phyloP scores from a whole-genome alignment of 1,284 basidiomycete species.

The Ganoderma leucocontextum region DNA sequence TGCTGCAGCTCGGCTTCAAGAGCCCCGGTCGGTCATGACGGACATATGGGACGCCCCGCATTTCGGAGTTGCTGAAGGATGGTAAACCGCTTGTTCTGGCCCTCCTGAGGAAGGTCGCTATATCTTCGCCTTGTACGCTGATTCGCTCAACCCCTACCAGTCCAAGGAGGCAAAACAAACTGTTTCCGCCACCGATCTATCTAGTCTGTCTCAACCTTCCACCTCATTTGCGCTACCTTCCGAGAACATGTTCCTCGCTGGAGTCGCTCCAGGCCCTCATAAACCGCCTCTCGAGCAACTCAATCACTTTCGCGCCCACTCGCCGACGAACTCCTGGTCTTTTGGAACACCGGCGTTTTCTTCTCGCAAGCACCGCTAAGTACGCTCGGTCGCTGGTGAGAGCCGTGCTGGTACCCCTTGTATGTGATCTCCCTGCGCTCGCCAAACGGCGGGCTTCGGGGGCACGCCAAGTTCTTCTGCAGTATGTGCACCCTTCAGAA shows the following conservation, averaged over 20 bases:
- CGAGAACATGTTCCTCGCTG: conserved; percentile 41
- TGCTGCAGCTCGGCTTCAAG: not conserved
- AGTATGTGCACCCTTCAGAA: conserved; percentile 42
- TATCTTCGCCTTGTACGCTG: conserved; percentile 26
- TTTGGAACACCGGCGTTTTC: conserved; percentile 44
- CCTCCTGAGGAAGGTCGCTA: conserved; percentile 11
- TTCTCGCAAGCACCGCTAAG: conserved; percentile 39
- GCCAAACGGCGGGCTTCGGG: conserved; percentile 46
- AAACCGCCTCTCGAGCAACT: conserved; percentile 44
- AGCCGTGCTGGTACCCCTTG: conserved; percentile 37
- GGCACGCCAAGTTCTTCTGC: conserved; percentile 42
- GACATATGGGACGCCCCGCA: conserved; percentile 33
- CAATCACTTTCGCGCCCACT: conserved; percentile 47
- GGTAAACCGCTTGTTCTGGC: conserved; percentile 22
- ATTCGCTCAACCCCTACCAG: conserved; percentile 37
- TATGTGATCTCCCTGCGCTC: conserved; percentile 48
- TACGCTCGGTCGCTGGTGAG: conserved; percentile 40
- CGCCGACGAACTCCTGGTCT: conserved; percentile 43
- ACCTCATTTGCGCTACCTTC: conserved; percentile 36
- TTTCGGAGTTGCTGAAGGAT: conserved; percentile 26
- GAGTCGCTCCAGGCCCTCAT: conserved; percentile 46
- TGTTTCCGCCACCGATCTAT: conserved; percentile 33
- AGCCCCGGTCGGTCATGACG: not conserved
- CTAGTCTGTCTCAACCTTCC: conserved; percentile 42
- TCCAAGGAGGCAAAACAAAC: conserved; percentile 28